These are phyloP conservation scores for Hordeum marinum DNA, from an alignment of 176 grass and related monocot species.

Conservation along the genomic window DNA sequence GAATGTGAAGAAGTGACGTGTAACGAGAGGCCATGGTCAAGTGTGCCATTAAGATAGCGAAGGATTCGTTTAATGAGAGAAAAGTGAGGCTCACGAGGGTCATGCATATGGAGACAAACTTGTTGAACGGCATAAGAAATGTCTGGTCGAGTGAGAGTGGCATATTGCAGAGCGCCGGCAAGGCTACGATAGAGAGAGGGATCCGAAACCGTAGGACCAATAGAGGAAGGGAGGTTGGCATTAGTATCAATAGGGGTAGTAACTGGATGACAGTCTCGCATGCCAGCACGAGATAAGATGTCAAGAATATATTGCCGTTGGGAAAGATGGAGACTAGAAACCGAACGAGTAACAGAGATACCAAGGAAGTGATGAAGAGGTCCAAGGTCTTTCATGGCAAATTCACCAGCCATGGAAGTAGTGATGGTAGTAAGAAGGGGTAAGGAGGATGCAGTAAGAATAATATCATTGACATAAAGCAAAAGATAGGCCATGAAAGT, in stretches of 20 bases:
- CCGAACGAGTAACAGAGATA: too few species aligned
- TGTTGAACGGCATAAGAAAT: background rate
- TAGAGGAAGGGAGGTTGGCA: background rate
- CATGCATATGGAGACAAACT: background rate
- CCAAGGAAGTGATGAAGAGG: too few species aligned
- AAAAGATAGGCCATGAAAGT: too few species aligned
- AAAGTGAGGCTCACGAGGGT: background rate
- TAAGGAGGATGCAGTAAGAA: too few species aligned
- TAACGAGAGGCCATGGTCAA: background rate
- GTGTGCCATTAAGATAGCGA: background rate
- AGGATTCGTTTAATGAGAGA: background rate
- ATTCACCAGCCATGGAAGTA: too few species aligned
- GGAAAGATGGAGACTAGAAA: too few species aligned
- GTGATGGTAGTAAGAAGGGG: too few species aligned
- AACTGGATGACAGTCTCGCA: background rate
- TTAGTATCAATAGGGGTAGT: background rate
- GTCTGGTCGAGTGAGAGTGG: background rate
- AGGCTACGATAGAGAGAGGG: background rate
- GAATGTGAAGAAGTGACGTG: background rate
- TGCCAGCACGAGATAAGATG: background rate
- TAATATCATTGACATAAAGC: too few species aligned
- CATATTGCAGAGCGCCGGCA: background rate
- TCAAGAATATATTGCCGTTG: background rate
- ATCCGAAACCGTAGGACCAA: background rate
- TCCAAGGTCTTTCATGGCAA: too few species aligned